Conservation (phyloP, 305 asterid species). For the Coffea humblotiana region DNA sequence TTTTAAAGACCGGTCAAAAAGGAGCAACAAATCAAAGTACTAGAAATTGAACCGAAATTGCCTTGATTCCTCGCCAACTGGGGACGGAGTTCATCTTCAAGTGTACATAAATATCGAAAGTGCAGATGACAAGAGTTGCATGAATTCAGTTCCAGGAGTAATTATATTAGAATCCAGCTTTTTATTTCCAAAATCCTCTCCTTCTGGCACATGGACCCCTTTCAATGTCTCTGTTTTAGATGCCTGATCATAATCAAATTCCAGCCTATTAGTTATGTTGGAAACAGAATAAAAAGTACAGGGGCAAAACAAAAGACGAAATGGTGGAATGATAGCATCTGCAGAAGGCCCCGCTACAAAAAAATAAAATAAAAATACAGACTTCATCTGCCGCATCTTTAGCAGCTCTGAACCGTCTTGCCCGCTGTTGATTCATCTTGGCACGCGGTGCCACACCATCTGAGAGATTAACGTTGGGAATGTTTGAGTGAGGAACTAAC, state of each 20-base stretch:
- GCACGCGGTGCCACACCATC: conserved; percentile 83
- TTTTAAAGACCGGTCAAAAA: not conserved
- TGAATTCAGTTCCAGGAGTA: conserved; percentile 58
- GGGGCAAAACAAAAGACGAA: too few species aligned
- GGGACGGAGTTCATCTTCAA: conserved; percentile 41
- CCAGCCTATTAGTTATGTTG: conserved; percentile 1
- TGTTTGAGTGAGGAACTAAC: not conserved
- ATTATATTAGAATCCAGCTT: conserved; percentile 53
- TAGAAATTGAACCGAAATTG: not conserved
- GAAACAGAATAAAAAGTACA: not conserved
- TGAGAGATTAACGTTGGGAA: conserved; percentile 10
- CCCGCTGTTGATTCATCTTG: conserved; percentile 70
- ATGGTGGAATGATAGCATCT: too few species aligned
- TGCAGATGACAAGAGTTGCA: conserved; percentile 45
- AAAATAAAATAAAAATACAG: conserved; percentile 12
- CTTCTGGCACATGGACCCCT: conserved; percentile 9
- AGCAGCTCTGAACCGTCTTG: conserved; percentile 67
- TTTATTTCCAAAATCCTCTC: conserved; percentile 14
- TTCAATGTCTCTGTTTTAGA: conserved; percentile 25
- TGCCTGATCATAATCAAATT: conserved; percentile 35
- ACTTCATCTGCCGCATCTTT: conserved; percentile 52
- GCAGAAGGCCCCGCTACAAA: too few species aligned
- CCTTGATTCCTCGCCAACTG: conserved; percentile 55
- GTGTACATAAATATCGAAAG: conserved; percentile 38
- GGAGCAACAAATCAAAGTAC: not conserved